Evolutionary conservation across 352 stramenopile species (phyloP), one percentile per base, ranked within the genome.

Genomic region (Phytophthora fragariae): DNA sequence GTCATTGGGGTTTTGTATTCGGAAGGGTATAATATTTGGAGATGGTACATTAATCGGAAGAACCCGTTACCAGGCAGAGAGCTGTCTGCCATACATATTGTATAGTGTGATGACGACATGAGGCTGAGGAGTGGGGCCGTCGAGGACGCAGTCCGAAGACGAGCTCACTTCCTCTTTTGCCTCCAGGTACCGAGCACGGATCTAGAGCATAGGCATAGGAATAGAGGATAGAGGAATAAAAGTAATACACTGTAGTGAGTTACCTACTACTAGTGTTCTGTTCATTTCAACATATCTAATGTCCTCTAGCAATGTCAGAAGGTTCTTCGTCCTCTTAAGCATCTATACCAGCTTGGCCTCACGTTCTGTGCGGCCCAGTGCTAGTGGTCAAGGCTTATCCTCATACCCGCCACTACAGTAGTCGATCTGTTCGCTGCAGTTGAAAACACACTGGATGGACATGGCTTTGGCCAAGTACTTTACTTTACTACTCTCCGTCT

Each of bases 341-440:
- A 2, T 17, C 41, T 49, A 49, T 49, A 49, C 41, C 41, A 49
- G 41, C 41, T 49, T 49, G 41, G 14, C 14, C 5, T 49, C 41
- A 49, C 41, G 14, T 49, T 49, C 41, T 49, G 41, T 49, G 41
- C 41, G 27, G 27, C 27, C 27, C 27, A 31, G 1, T 31, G 27
- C 5, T 31, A 31, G 27, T 31, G 27, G 2, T 31, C 27, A 31
- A 31, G 27, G 27, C 27, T 31, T 31, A 2, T 3, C 27, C 2
- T 31, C 27, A 31, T 31, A 31, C 27, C 27, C 27, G 27, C 27
- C 27, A 31, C 27, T 31, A 31, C 27, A 44, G 24, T 27, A 2
- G 24, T 99, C 97, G 52, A 99, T 94, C 29, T 97, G 83, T 66
- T 99, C 95, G 29, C 88, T 97, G 74, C 97, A 99, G 1, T 27